Conservation (phyloP, 73 alveolate genomes). For the Paramecium caudatum region DNA sequence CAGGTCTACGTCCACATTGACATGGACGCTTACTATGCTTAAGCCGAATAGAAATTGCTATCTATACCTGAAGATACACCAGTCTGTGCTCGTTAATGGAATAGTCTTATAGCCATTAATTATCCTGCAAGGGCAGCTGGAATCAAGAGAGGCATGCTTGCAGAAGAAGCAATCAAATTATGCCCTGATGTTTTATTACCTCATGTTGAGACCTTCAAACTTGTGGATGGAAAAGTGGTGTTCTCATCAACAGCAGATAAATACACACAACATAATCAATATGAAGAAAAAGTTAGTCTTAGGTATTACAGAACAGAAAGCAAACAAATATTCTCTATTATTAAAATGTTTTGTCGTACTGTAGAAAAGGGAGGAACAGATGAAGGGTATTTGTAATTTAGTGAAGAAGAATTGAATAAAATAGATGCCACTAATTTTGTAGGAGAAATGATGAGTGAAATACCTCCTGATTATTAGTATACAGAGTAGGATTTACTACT, state of each 20-base stretch:
- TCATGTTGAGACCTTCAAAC: slow-evolving; percentile 52
- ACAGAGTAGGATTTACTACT: background rate
- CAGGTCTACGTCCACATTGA: slow-evolving; percentile 23
- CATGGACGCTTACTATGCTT: slow-evolving; percentile 47
- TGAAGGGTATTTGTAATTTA: slow-evolving; percentile 9
- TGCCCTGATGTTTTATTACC: slow-evolving; percentile 47
- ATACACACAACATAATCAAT: background rate
- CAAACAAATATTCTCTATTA: background rate
- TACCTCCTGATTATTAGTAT: slow-evolving; percentile 10
- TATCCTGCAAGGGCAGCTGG: slow-evolving; percentile 60
- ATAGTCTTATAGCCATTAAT: background rate
- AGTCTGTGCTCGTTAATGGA: slow-evolving; percentile 25
- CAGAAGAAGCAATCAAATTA: slow-evolving; percentile 1
- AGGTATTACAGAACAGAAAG: slow-evolving; percentile 34
- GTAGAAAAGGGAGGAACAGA: slow-evolving; percentile 64
- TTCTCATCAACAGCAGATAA: background rate
- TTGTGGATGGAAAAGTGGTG: slow-evolving; percentile 27
- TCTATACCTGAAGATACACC: slow-evolving; percentile 23
- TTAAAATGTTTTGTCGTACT: background rate
- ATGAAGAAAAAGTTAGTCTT: slow-evolving; percentile 45
- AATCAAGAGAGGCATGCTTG: slow-evolving; percentile 13
- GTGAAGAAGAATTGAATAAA: background rate
- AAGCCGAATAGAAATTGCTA: slow-evolving; percentile 22
- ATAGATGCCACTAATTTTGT: background rate
- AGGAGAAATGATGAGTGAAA: background rate